These are phyloP conservation scores for Neurospora tetrasperma DNA, from an alignment of 495 filamentous ascomycete species.

Conservation along the genomic window DNA sequence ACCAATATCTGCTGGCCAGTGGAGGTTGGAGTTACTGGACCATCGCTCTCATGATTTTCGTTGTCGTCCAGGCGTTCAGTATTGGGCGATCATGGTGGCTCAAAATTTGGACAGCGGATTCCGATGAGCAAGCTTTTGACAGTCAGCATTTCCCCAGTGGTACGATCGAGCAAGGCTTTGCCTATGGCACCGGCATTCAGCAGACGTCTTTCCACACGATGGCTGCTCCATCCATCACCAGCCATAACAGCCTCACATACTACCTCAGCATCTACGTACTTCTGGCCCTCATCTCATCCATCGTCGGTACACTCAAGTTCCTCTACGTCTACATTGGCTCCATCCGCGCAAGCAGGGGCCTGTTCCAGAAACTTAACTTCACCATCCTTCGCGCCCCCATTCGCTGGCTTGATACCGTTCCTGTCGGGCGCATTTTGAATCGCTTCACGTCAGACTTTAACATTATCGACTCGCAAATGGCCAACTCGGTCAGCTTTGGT, in stretches of 20 bases:
- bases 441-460: slow-evolving; percentile 72
- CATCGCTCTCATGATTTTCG: slow-evolving; percentile 42
- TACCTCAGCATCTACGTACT: slow-evolving; percentile 61
- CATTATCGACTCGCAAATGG: slow-evolving; percentile 55
- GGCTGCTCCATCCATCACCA: slow-evolving; percentile 12
- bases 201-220: slow-evolving; percentile 25
- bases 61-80: slow-evolving; percentile 37
- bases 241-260: slow-evolving; percentile 34
- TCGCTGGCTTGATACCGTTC: slow-evolving; percentile 73
- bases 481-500: slow-evolving; percentile 47
- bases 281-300: slow-evolving; percentile 45
- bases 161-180: slow-evolving; percentile 19
- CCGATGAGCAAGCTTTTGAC: slow-evolving; percentile 20
- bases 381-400: slow-evolving; percentile 60
- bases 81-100: slow-evolving; percentile 58
- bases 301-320: slow-evolving; percentile 48
- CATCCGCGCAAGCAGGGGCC: slow-evolving; percentile 49
- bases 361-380: slow-evolving; percentile 56
- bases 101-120: slow-evolving; percentile 51
- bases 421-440: slow-evolving; percentile 67
- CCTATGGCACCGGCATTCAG: slow-evolving; percentile 28
- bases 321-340: slow-evolving; percentile 48
- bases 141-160: slow-evolving; percentile 8
- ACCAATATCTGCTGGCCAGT: slow-evolving; percentile 51
- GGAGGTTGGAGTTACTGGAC: slow-evolving; percentile 57